Evolutionary conservation across 2,329 filamentous ascomycete species (phyloP).

Genomic region (Venturia aucupariae): DNA sequence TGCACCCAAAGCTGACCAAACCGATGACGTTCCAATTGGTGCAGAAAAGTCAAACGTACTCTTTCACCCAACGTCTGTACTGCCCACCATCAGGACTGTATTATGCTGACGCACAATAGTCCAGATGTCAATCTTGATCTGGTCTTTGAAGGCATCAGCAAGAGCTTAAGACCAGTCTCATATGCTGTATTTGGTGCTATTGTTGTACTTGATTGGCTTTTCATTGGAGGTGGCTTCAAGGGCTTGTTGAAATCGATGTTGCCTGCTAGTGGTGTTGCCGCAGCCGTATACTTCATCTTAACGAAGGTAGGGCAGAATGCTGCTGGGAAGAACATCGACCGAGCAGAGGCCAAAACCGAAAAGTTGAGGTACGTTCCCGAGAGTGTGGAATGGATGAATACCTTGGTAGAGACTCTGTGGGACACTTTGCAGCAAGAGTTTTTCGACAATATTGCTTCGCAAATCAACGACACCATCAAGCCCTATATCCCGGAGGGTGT

Average conservation of each 20-base stretch:
- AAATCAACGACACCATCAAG: slow-evolving; percentile 6
- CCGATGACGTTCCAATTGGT: background rate
- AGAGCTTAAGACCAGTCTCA: background rate
- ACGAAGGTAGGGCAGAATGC: background rate
- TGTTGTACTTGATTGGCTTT: background rate
- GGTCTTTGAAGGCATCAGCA: background rate
- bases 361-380: background rate
- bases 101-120: background rate
- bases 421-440: background rate
- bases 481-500: background rate
- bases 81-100: background rate
- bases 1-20: background rate
- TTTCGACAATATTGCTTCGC: background rate
- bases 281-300: background rate
- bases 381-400: slow-evolving; percentile 1
- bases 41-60: slow-evolving; percentile 2
- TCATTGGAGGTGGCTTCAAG: slow-evolving; percentile 2
- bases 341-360: background rate
- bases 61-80: background rate
- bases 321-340: background rate
- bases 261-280: background rate
- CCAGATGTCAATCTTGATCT: slow-evolving; percentile 3
- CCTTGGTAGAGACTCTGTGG: background rate
- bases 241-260: background rate
- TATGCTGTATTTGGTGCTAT: background rate